phyloP scores from a whole-genome alignment of 148 eudicot genomes.

The Rhododendron griersonianum region DNA sequence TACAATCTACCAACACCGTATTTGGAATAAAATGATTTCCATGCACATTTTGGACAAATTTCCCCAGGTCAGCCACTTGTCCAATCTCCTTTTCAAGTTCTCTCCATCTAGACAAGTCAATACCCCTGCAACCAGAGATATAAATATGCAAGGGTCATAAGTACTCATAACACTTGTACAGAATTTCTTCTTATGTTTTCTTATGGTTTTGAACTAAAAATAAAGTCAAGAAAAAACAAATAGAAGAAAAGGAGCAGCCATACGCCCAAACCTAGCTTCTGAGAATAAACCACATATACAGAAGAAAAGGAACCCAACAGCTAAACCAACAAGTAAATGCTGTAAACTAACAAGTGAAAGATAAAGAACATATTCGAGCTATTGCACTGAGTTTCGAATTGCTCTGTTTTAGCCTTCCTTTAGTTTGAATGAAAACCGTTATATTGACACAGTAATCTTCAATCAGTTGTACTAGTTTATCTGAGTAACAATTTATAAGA shows the following conservation, averaged over 20 bases:
- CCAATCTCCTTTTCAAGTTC: slow-evolving; percentile 64
- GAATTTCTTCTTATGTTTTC: background rate
- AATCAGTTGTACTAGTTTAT: background rate
- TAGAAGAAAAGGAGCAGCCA: background rate
- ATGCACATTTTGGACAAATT: slow-evolving; percentile 79
- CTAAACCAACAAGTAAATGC: background rate
- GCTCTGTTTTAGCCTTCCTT: background rate
- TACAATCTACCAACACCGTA: slow-evolving; percentile 86
- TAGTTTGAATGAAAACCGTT: background rate
- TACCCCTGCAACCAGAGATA: slow-evolving; percentile 42
- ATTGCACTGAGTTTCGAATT: background rate
- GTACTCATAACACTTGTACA: background rate
- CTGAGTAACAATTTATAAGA: background rate
- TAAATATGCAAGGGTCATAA: background rate
- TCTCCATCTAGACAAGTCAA: slow-evolving; percentile 84
- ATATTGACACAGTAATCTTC: background rate
- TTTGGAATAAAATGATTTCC: slow-evolving; percentile 95
- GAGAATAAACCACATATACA: background rate
- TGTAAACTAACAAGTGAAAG: background rate
- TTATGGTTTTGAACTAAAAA: background rate
- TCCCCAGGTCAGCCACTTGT: slow-evolving; percentile 66
- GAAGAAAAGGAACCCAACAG: background rate
- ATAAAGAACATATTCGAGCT: background rate
- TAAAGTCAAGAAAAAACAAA: background rate
- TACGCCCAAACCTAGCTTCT: background rate